Conservation (phyloP, 257 asterid species). For the Jacaranda copaia region DNA sequence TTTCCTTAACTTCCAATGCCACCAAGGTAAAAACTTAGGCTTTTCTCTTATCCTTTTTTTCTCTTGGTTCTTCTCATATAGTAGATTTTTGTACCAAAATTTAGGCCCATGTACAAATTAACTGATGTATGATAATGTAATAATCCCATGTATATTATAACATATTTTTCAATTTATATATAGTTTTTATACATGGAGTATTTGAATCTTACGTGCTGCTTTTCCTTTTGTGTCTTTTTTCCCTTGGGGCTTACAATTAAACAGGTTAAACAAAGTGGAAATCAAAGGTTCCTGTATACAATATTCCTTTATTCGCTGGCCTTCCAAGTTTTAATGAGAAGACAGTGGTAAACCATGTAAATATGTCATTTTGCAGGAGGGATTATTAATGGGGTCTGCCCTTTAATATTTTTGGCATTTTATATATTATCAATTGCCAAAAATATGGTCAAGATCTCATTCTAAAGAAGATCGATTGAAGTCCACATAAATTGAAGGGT, state of each 20-base stretch:
- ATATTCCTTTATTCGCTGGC: constrained; percentile 51
- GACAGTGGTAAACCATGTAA: constrained; percentile 45
- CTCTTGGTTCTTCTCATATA: no score
- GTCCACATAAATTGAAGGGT: constrained; percentile 29
- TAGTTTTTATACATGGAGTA: not conserved
- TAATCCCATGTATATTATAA: not conserved
- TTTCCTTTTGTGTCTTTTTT: not conserved
- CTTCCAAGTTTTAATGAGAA: constrained; percentile 52
- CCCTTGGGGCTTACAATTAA: constrained; percentile 17
- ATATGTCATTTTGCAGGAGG: constrained; percentile 39
- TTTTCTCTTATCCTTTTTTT: no score
- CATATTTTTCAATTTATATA: not conserved
- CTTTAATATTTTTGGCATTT: not conserved
- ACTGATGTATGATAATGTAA: not conserved
- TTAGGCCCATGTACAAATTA: not conserved
- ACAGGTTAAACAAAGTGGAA: constrained; percentile 57
- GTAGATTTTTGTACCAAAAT: no score
- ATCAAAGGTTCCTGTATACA: constrained; percentile 44
- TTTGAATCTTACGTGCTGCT: not conserved
- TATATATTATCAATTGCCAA: no score
- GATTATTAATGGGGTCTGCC: constrained; percentile 6
- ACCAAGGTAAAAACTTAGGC: constrained; percentile 47
- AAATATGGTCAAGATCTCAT: no score
- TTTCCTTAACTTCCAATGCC: constrained; percentile 62
- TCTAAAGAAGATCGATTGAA: no score